A percentile compares a stretch with the other conserved stretches of the same genome.
These are phyloP conservation scores for Arachnomyces sp. DNA, from an alignment of 2,329 filamentous ascomycete genomes.

Conservation along the genomic window DNA sequence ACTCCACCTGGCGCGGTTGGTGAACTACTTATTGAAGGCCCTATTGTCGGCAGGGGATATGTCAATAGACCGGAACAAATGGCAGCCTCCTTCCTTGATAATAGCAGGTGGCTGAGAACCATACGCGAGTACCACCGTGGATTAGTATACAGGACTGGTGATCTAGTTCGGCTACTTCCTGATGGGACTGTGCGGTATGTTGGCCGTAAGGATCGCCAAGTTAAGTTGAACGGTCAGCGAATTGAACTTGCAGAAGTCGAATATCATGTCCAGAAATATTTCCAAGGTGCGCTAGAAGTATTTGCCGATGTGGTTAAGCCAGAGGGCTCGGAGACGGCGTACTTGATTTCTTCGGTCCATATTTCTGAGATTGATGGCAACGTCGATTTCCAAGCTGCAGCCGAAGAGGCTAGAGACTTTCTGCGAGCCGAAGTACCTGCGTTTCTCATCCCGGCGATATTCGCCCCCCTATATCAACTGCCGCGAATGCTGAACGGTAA, in stretches of 20 bases:
- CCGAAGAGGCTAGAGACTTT: too few species aligned
- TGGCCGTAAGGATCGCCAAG: constrained; percentile 44
- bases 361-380: too few species aligned
- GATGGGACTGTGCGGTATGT: constrained; percentile 28
- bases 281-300: too few species aligned
- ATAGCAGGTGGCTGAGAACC: constrained; percentile 24
- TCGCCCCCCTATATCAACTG: constrained; percentile 24
- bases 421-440: neutral
- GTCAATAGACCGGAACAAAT: constrained; percentile 30
- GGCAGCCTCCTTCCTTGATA: constrained; percentile 24
- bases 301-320: neutral
- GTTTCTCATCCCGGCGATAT: constrained; percentile 29
- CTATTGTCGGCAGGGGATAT: constrained; percentile 39
- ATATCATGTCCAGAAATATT: constrained; percentile 11
- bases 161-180: constrained; percentile 28
- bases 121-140: constrained; percentile 16
- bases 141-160: constrained; percentile 31
- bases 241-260: constrained; percentile 26
- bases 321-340: neutral
- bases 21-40: constrained; percentile 41
- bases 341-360: too few species aligned
- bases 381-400: too few species aligned
- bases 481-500: constrained; percentile 27
- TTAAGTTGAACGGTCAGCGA: constrained; percentile 53
- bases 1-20: constrained; percentile 37